Evolutionary conservation across 495 filamentous ascomycete genomes (phyloP).

Genomic region (Evansstolkia leycettana): DNA sequence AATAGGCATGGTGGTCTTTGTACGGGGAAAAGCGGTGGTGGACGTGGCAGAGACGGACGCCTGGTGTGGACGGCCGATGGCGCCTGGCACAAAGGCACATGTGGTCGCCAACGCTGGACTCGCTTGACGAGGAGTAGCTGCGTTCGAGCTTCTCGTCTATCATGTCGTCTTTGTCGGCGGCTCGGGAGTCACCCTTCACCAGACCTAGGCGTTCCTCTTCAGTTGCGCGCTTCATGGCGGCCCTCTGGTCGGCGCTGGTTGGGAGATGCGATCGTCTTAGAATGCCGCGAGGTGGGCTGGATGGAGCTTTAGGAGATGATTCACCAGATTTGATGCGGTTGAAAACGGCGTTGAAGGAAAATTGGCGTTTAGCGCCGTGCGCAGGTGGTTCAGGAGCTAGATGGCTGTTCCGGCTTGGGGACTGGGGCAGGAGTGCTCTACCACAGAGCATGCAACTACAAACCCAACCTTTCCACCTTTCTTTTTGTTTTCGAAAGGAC

Average conservation of each 20-base stretch:
- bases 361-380: constrained; percentile 58
- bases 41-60: constrained; percentile 20
- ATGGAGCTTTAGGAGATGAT: constrained; percentile 17
- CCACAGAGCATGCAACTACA: too few species aligned
- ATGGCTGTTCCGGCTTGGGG: constrained; percentile 1
- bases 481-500: too few species aligned
- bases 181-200: constrained; percentile 56
- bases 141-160: constrained; percentile 22
- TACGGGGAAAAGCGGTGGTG: constrained; percentile 22
- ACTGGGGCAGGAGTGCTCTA: too few species aligned
- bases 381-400: constrained; percentile 2
- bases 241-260: constrained; percentile 16
- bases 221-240: constrained; percentile 45
- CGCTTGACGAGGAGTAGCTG: constrained; percentile 7
- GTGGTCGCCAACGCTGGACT: constrained; percentile 14
- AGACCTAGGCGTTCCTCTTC: constrained; percentile 86
- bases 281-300: constrained; percentile 20
- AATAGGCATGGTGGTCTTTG: constrained; percentile 18
- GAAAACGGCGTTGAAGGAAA: constrained; percentile 83
- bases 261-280: constrained; percentile 37
- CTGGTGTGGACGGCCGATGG: constrained; percentile 10
- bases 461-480: too few species aligned
- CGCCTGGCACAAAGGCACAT: constrained; percentile 1
- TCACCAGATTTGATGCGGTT: constrained; percentile 27
- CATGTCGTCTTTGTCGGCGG: constrained; percentile 11